Evolutionary conservation across 768 basidiomycete genomes (phyloP), one percentile per base, ranked within the genome.

Genomic region (Mycena capillaripes): DNA sequence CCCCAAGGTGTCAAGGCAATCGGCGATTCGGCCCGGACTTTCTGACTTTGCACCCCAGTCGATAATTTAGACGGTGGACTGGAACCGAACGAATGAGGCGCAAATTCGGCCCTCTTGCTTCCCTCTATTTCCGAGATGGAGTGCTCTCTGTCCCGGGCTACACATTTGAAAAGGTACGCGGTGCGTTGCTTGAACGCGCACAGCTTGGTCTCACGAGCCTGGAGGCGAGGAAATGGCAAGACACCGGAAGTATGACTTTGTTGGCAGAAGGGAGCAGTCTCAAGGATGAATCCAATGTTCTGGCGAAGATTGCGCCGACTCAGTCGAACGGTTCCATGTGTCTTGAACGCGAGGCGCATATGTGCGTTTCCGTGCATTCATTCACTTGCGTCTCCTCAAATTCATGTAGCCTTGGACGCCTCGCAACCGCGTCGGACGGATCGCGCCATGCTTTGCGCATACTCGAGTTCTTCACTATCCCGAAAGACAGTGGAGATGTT

Each of bases 281-380:
- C 71, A 92, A 93, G 82, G 92, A 93, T 77, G 88, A 90, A 38
- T 90, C 90, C 5, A 88, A 86, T 70, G 89, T 93, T 5, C 81
- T 94, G 34, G 92, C 92, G 2, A 94, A 94, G 82, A 91, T 94
- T 75, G 92, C 91, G 7, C 88, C 90, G 38, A 90, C 91, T 10
- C 90, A 92, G 73, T 91, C 91, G 11, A 92, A 92, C 79, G 92
- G 89, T 19, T 91, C 92, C 4, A 89, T 93, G 85, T 91, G 88
- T 79, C 81, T 94, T 38, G 92, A 93, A 77, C 84, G 92, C 66
- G 92, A 94, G 81, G 90, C 91, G 4, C 92, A 92, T 80, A 90
- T 93, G 92, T 92, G 78, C 70, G 89, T 63, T 44, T 69, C 38
- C 27, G 16, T 52, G 57, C 60, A 25, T 44, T 71, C 17, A 27